Percentiles rank a stretch among this genome's conserved stretches.
These are phyloP conservation scores for Withania somnifera DNA, from an alignment of 305 asterid genomes.

Conservation along the genomic window DNA sequence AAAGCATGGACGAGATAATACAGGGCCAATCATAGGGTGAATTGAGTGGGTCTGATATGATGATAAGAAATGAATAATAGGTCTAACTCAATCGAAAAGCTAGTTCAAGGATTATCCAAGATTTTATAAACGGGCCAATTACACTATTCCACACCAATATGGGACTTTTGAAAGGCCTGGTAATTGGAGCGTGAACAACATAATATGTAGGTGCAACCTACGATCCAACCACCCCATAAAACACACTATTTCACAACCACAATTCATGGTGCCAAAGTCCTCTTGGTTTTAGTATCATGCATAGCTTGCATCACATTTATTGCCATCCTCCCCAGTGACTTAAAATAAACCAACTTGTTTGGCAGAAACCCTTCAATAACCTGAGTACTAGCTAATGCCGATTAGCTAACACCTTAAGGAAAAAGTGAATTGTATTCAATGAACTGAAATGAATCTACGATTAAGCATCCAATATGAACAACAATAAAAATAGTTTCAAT, in stretches of 20 bases:
- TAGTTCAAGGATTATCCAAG: background rate
- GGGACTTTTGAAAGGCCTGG: background rate
- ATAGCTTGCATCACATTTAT: background rate
- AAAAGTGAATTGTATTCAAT: too few species aligned
- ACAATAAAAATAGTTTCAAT: too few species aligned
- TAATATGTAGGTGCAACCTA: background rate
- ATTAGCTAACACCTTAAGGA: too few species aligned
- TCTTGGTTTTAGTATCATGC: background rate
- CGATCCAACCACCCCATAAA: background rate
- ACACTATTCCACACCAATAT: background rate
- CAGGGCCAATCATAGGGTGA: background rate
- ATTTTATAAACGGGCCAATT: background rate
- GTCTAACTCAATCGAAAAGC: background rate
- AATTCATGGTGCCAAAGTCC: background rate
- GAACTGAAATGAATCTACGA: too few species aligned
- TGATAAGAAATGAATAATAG: background rate
- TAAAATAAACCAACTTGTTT: background rate
- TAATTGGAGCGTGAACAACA: background rate
- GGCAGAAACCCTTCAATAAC: background rate
- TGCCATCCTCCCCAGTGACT: background rate
- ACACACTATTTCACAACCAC: background rate
- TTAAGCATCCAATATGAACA: too few species aligned
- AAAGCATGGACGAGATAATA: background rate
- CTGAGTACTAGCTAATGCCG: background rate
- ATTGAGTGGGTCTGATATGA: background rate